These are phyloP conservation scores for Aspergillus arachidicola DNA, from an alignment of 2,329 filamentous ascomycete genomes.

Conservation along the genomic window DNA sequence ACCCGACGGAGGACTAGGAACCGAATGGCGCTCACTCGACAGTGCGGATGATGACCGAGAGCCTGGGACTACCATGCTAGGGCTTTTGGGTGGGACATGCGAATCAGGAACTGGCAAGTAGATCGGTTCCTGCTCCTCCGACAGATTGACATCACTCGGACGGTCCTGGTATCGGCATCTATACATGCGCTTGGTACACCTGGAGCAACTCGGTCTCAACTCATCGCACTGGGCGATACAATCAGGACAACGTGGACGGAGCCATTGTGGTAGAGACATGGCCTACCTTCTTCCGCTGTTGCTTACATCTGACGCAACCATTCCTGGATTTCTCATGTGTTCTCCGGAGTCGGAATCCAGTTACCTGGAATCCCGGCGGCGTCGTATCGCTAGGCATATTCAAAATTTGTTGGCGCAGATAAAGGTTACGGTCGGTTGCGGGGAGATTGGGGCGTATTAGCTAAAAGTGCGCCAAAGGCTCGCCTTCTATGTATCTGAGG, in stretches of 20 bases:
- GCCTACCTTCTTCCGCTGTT: constrained; percentile 40
- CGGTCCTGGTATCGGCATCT: constrained; percentile 31
- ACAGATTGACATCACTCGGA: constrained; percentile 7
- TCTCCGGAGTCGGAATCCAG: constrained; percentile 21
- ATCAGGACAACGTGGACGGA: constrained; percentile 12
- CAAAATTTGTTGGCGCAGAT: not conserved
- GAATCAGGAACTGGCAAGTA: constrained; percentile 1
- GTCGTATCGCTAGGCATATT: constrained; percentile 10
- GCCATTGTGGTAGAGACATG: not conserved
- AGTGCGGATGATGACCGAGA: not conserved
- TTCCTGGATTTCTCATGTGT: constrained; percentile 38
- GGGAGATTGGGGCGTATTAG: constrained; percentile 12
- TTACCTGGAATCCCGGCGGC: constrained; percentile 1
- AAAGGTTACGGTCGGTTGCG: not conserved
- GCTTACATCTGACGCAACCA: constrained; percentile 39
- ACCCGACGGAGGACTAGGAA: constrained; percentile 9
- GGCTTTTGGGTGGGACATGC: constrained; percentile 1
- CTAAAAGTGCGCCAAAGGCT: not conserved
- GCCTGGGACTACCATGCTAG: not conserved
- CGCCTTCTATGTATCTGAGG: not conserved
- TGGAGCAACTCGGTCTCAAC: constrained; percentile 33
- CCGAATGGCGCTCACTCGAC: constrained; percentile 13
- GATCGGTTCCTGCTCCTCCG: constrained; percentile 5
- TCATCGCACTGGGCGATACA: constrained; percentile 37
- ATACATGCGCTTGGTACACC: constrained; percentile 35